These are phyloP conservation scores for Anethum foeniculum DNA, from an alignment of 140 eudicot species.

Conservation along the genomic window DNA sequence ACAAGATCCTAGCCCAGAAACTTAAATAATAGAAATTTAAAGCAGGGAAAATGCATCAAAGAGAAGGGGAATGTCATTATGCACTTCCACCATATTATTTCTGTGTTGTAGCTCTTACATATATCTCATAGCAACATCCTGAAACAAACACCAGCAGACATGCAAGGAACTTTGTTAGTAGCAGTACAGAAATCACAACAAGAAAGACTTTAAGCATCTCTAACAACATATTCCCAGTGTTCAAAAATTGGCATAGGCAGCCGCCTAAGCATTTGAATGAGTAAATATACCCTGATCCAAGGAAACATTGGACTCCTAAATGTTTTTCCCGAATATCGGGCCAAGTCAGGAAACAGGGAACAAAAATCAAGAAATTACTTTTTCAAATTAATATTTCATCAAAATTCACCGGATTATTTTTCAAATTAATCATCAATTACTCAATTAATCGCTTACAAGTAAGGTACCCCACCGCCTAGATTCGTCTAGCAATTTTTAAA, in stretches of 20 bases:
- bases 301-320: neutral
- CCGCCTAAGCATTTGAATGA: neutral
- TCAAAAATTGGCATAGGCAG: neutral
- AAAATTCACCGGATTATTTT: neutral
- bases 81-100: slow-evolving; percentile 22
- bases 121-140: slow-evolving; percentile 86
- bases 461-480: neutral
- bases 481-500: neutral
- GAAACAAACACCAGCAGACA: slow-evolving; percentile 18
- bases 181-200: neutral
- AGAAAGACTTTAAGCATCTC: neutral
- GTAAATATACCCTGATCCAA: neutral
- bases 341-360: neutral
- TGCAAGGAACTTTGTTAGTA: neutral
- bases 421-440: neutral
- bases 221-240: neutral
- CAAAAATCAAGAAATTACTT: neutral
- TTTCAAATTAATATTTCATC: neutral
- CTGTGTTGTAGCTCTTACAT: slow-evolving; percentile 59
- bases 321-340: neutral
- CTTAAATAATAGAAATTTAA: neutral
- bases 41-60: neutral
- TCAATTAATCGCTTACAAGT: neutral
- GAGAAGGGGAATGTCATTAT: neutral
- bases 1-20: neutral